These are phyloP conservation scores for Garcileccinum viscosum DNA, from an alignment of 1,284 basidiomycete species.

Conservation along the genomic window DNA sequence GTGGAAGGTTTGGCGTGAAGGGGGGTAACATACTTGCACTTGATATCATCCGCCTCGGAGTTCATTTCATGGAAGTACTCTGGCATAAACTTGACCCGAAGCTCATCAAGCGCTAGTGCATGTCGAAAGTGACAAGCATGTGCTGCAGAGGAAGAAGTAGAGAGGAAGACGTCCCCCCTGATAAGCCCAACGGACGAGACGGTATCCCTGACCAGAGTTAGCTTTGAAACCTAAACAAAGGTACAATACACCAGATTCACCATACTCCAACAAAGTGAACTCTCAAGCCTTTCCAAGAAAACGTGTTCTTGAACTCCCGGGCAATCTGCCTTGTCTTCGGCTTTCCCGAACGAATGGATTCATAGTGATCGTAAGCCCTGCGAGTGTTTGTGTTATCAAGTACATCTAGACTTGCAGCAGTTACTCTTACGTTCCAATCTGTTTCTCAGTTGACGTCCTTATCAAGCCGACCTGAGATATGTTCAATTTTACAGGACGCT, in stretches of 20 bases:
- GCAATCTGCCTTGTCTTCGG: constrained; percentile 1
- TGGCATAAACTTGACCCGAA: constrained; percentile 1
- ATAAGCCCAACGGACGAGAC: constrained; percentile 41
- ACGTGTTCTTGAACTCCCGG: constrained; percentile 3
- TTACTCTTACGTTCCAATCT: constrained; percentile 20
- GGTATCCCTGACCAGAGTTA: constrained; percentile 43
- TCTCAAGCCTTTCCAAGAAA: constrained; percentile 18
- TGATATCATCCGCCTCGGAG: background rate
- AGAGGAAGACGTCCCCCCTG: constrained; percentile 25
- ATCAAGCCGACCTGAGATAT: constrained; percentile 22
- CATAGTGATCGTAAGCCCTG: constrained; percentile 45
- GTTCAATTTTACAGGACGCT: background rate
- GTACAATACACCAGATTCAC: constrained; percentile 10
- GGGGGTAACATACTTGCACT: background rate
- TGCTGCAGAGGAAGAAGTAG: constrained; percentile 8
- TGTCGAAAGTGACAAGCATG: constrained; percentile 16
- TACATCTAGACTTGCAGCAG: background rate
- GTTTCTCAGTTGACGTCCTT: constrained; percentile 18
- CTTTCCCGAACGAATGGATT: constrained; percentile 11
- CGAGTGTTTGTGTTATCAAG: background rate
- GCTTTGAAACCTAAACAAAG: background rate
- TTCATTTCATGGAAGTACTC: constrained; percentile 5
- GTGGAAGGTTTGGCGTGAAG: background rate
- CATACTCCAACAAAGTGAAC: constrained; percentile 46
- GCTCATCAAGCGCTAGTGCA: constrained; percentile 1